Evolutionary conservation across 192 early-diverging fungal genomes (phyloP).

Genomic region (Coemansia guatemalensis): DNA sequence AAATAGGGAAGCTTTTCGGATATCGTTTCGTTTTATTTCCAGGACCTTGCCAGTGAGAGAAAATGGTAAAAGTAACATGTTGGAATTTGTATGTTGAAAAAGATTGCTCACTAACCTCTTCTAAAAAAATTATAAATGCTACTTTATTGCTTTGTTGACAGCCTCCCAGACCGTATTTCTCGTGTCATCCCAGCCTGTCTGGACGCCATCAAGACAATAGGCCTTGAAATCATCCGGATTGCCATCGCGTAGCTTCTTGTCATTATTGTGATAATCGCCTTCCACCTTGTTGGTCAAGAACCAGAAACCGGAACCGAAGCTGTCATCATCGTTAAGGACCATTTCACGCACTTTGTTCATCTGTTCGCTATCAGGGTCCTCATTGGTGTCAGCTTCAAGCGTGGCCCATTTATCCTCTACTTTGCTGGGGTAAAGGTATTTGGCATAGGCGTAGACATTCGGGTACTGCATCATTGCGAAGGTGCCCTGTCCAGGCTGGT

Average conservation of each 20-base stretch:
- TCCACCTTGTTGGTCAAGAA: conserved; percentile 23
- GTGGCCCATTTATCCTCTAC: background rate
- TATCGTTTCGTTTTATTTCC: no score
- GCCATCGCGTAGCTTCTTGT: conserved; percentile 28
- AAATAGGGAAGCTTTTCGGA: no score
- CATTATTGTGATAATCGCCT: conserved; percentile 26
- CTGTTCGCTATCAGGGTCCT: background rate
- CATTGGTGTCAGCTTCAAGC: no score
- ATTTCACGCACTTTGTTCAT: conserved; percentile 40
- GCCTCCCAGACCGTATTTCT: conserved; percentile 26
- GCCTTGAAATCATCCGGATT: conserved; percentile 38
- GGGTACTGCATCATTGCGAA: conserved; percentile 36
- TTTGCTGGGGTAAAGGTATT: conserved; percentile 15
- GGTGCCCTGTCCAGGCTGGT: conserved; percentile 30
- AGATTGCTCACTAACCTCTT: background rate
- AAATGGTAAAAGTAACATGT: no score
- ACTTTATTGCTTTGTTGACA: conserved; percentile 29
- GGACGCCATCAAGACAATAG: conserved; percentile 35
- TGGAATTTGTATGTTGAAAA: background rate
- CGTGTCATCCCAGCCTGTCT: conserved; percentile 18
- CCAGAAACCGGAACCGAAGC: conserved; percentile 53
- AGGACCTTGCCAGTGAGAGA: no score
- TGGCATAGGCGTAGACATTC: conserved; percentile 27
- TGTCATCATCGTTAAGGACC: conserved; percentile 47
- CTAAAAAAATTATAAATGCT: background rate